phyloP scores from a whole-genome alignment of 805 yeast species.

The Teunomyces stri region DNA sequence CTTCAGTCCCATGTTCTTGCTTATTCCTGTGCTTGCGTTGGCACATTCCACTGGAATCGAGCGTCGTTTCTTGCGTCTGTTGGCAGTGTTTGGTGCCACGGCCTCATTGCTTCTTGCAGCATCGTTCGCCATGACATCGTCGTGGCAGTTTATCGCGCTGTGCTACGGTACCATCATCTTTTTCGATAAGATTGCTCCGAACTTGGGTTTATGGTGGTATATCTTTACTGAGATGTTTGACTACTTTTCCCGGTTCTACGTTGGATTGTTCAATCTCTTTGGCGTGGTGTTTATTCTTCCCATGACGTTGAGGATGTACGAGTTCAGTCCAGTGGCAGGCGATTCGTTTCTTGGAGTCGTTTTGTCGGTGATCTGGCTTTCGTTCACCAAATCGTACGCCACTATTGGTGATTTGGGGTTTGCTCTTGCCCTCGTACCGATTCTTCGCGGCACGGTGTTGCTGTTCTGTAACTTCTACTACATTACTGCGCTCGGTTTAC shows the following conservation, averaged over 20 bases:
- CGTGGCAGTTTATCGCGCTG: conserved; percentile 25
- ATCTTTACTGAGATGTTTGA: conserved; percentile 94
- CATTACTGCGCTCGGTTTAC: conserved; percentile 45
- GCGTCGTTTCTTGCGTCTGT: too few species aligned
- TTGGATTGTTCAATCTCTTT: conserved; percentile 79
- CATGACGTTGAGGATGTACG: conserved; percentile 61
- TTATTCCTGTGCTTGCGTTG: conserved; percentile 53
- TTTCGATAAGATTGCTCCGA: conserved; percentile 77
- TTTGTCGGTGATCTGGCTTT: conserved; percentile 41
- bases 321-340: conserved; percentile 20
- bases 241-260: conserved; percentile 78
- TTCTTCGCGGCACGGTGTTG: conserved; percentile 46
- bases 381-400: conserved; percentile 82
- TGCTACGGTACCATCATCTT: conserved; percentile 56
- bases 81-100: conserved; percentile 16
- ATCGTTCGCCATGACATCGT: conserved; percentile 24
- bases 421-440: conserved; percentile 35
- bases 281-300: conserved; percentile 68
- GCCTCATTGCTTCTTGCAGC: conserved; percentile 22
- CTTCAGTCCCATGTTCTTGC: conserved; percentile 57
- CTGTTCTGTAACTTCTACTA: conserved; percentile 49
- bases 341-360: conserved; percentile 59
- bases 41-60: conserved; percentile 18
- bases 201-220: conserved; percentile 98
- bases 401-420: conserved; percentile 71